Percentiles rank a stretch among this genome's conserved stretches.
Conservation (phyloP, 2,329 filamentous ascomycete species). For the Monilinia vaccinii-corymbosi region DNA sequence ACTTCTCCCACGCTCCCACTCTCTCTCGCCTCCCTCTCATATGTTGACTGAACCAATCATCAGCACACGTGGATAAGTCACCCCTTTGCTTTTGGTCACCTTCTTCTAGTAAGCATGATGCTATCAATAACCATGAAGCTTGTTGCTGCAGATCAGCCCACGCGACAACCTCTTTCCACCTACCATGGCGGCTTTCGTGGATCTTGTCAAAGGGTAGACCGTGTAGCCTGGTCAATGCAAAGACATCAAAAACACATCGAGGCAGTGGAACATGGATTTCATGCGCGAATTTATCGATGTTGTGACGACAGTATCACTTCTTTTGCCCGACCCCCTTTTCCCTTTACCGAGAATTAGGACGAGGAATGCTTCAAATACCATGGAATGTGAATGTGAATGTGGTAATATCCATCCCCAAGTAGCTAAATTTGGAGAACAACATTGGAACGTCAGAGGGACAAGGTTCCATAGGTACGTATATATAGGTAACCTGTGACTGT, state of each 20-base stretch:
- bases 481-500: too few relatives aligned
- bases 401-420: neutral
- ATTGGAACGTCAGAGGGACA: neutral
- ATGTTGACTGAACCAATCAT: slow-evolving; percentile 42
- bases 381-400: too few relatives aligned
- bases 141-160: neutral
- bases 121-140: neutral
- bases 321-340: neutral
- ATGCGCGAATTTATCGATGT: neutral
- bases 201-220: neutral
- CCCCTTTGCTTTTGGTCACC: slow-evolving; percentile 80
- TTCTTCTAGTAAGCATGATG: neutral
- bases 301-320: too few relatives aligned
- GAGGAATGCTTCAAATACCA: neutral
- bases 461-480: neutral
- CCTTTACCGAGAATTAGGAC: neutral
- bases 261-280: neutral
- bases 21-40: neutral
- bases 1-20: too few relatives aligned
- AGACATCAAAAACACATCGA: neutral
- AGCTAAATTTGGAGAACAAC: neutral
- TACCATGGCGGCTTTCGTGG: neutral
- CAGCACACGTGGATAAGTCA: slow-evolving; percentile 57
- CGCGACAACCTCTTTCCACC: neutral
- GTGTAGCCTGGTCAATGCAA: neutral